A percentile compares a stretch with the other conserved stretches of the same genome.
Evolutionary conservation across 192 early-diverging fungal genomes (phyloP).

Genomic region (Linnemannia schmuckeri): DNA sequence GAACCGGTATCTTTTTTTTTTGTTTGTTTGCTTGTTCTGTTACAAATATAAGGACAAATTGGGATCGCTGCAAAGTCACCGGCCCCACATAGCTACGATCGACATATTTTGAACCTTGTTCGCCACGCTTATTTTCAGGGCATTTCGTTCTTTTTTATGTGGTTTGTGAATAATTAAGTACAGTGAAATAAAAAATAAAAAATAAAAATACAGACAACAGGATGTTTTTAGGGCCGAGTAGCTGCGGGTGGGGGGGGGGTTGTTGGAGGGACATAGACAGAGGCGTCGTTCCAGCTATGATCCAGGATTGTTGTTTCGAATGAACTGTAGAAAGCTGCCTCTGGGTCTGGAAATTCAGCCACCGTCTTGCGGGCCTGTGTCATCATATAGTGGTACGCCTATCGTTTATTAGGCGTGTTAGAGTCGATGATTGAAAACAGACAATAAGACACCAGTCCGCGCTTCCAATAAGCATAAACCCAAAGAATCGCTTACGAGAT

Average conservation of each 20-base stretch:
- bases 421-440: neutral
- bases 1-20: neutral
- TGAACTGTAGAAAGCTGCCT: neutral
- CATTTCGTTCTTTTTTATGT: neutral
- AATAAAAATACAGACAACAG: neutral
- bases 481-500: constrained; percentile 10
- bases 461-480: neutral
- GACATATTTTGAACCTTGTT: too few relatives aligned
- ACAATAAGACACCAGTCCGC: neutral
- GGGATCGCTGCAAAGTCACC: neutral
- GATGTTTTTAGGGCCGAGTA: neutral
- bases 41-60: neutral
- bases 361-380: constrained; percentile 33
- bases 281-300: constrained; percentile 25
- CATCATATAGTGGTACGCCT: constrained; percentile 31
- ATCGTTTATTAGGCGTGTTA: neutral
- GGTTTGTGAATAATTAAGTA: neutral
- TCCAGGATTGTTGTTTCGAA: constrained; percentile 2
- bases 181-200: too few relatives aligned
- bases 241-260: constrained; percentile 1
- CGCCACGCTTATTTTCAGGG: too few relatives aligned
- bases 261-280: constrained; percentile 18
- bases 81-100: too few relatives aligned
- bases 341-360: constrained; percentile 6
- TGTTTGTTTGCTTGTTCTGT: neutral